phyloP scores from a whole-genome alignment of 495 filamentous ascomycete species.

The Gamarada debralockiae region DNA sequence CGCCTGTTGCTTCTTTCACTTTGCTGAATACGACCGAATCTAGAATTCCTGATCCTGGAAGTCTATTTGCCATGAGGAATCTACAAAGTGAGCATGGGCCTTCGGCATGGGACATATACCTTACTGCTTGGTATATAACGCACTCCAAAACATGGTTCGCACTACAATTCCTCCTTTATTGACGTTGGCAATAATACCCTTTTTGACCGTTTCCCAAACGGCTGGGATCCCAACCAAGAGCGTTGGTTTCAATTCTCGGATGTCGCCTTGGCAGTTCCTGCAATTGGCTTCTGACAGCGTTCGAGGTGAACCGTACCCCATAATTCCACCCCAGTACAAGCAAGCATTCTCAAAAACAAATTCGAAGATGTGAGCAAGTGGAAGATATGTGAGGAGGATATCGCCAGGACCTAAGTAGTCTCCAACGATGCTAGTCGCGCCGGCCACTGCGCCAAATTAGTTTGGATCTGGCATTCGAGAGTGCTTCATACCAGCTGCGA shows the following conservation, averaged over 20 bases:
- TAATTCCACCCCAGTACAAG: conserved; percentile 86
- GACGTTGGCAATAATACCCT: conserved; percentile 84
- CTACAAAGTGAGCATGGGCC: conserved; percentile 5
- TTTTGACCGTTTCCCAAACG: conserved; percentile 97
- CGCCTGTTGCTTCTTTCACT: conserved; percentile 83
- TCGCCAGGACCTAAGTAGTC: conserved; percentile 80
- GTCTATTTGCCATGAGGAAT: conserved; percentile 58
- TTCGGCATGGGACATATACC: background rate
- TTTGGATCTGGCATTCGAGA: background rate
- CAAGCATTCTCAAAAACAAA: conserved; percentile 92
- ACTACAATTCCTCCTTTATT: conserved; percentile 64
- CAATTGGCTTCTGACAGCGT: conserved; percentile 85
- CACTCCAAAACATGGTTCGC: conserved; percentile 87
- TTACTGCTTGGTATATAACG: conserved; percentile 71
- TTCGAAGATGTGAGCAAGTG: conserved; percentile 90
- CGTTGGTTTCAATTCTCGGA: conserved; percentile 85
- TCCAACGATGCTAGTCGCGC: conserved; percentile 80
- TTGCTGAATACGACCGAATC: conserved; percentile 82
- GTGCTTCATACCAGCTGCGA: conserved; percentile 71
- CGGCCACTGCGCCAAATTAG: conserved; percentile 56
- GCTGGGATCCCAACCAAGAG: conserved; percentile 94
- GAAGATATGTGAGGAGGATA: conserved; percentile 85
- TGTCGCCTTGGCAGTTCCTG: conserved; percentile 91
- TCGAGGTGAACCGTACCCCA: conserved; percentile 91
- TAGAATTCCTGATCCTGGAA: conserved; percentile 68